Evolutionary conservation across 2,329 filamentous ascomycete genomes (phyloP).

Genomic region (Sarocladium kiliense): DNA sequence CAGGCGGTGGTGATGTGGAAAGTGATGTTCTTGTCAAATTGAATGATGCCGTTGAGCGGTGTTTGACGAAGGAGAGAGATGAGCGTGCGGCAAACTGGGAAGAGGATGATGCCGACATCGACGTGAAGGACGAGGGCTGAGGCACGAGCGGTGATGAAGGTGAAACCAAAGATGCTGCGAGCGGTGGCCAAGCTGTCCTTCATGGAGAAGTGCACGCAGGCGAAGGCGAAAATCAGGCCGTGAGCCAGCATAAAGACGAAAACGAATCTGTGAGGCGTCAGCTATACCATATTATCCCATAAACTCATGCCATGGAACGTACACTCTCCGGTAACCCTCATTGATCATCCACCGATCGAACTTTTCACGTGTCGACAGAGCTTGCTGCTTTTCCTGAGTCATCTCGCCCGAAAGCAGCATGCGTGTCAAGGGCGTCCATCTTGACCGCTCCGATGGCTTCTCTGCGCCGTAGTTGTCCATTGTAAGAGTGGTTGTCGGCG

Average conservation of each 20-base stretch:
- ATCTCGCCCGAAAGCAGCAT: slow-evolving; percentile 82
- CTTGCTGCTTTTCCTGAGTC: slow-evolving; percentile 66
- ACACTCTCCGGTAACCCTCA: slow-evolving; percentile 78
- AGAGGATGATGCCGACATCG: slow-evolving; percentile 72
- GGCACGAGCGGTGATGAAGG: slow-evolving; percentile 70
- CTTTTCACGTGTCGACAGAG: slow-evolving; percentile 63
- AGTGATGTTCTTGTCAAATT: slow-evolving; percentile 85
- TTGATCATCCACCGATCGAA: slow-evolving; percentile 89
- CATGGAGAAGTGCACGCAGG: slow-evolving; percentile 72
- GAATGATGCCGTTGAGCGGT: slow-evolving; percentile 78
- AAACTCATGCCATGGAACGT: slow-evolving; percentile 28
- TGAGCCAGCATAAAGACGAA: slow-evolving; percentile 70
- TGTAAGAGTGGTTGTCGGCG: slow-evolving; percentile 10
- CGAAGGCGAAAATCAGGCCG: slow-evolving; percentile 72
- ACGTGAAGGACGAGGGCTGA: slow-evolving; percentile 75
- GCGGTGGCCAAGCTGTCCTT: slow-evolving; percentile 69
- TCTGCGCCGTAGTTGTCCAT: slow-evolving; percentile 24
- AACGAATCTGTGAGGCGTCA: slow-evolving; percentile 56
- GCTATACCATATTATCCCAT: neutral
- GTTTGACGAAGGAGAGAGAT: slow-evolving; percentile 78
- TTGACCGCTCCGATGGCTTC: slow-evolving; percentile 60
- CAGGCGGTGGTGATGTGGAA: slow-evolving; percentile 82
- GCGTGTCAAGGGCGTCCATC: slow-evolving; percentile 77
- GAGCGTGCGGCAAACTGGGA: slow-evolving; percentile 78
- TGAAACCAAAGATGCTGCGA: slow-evolving; percentile 65